These are phyloP conservation scores for Kodamaea restingae DNA, from an alignment of 805 yeast genomes.

Conservation along the genomic window DNA sequence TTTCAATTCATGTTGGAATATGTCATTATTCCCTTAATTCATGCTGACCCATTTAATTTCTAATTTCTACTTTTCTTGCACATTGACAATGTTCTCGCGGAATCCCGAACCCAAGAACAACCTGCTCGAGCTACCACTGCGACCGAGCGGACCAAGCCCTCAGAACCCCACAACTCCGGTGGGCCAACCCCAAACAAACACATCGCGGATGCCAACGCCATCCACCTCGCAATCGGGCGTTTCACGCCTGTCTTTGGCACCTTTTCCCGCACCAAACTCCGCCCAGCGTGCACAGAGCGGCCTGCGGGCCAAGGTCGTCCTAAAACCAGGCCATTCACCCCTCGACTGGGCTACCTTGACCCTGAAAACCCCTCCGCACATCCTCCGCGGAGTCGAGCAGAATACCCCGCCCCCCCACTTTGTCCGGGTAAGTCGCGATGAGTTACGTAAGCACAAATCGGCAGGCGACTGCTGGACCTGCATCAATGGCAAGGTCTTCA, in stretches of 20 bases:
- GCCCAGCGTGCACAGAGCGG: slow-evolving; percentile 27
- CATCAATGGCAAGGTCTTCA: slow-evolving; percentile 75
- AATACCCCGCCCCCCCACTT: slow-evolving; percentile 49
- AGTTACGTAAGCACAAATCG: slow-evolving; percentile 55
- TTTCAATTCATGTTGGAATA: no score
- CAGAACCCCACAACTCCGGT: no score
- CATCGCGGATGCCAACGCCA: background rate
- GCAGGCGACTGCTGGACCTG: slow-evolving; percentile 83
- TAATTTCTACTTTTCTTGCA: no score
- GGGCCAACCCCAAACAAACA: no score
- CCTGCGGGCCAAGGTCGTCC: slow-evolving; percentile 48
- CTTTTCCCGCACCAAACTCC: slow-evolving; percentile 34
- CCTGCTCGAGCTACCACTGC: no score
- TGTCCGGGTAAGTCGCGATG: slow-evolving; percentile 50
- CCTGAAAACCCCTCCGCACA: slow-evolving; percentile 36
- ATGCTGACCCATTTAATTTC: no score
- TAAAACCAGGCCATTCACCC: slow-evolving; percentile 80
- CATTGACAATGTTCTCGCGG: no score
- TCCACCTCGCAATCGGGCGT: background rate
- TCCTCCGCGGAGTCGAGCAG: slow-evolving; percentile 51
- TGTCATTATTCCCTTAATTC: no score
- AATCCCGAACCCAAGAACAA: no score
- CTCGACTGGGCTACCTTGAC: slow-evolving; percentile 77
- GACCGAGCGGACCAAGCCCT: no score
- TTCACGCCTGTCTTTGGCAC: background rate